Base-by-base conservation (phyloP, 129 eudicot species). In the Solidago caesia region DNA sequence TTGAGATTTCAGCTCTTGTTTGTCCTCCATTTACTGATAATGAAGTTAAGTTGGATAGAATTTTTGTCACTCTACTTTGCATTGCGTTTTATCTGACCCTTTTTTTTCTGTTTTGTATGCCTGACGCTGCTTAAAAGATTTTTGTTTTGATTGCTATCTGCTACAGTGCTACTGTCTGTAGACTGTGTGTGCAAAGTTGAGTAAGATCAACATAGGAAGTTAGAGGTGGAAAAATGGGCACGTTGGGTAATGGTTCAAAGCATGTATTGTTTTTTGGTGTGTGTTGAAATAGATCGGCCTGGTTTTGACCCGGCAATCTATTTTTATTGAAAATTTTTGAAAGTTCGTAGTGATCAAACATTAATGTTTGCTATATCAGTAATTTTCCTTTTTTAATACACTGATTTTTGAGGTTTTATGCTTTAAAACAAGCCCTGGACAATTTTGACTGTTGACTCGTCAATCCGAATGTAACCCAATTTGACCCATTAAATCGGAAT, bases 11-110 rank as follows among this genome's bases (percentile, higher is more conserved):
- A 33, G 73, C 16, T 48, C 52, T 77, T 68, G 70, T 15, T 39
- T 69, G 63, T 59, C 55, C 48, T 77, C 44, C 47, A 33, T 44
- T 60, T 64, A 72, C 82, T 72, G 77, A 7, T 72, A 53, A 72
- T 61, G 4, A 73, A 79, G 77, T 79, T 43, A 79, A 44, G 15
- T 45, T 64, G 62, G 73, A 55, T 79, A 64, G 46, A 62, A 43
- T 13, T 64, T 44, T 29, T 25, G 14, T 33, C 5, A 62, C 25
- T n/a, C 6, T 25, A 39, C 44, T 56, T 74, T 33, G 82, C 77
- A 7, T 63, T 63, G 58, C 41, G 51, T 63, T 78, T 71, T 41
- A 7, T 81, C 39, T 65, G 82, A 45, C 71, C 69, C 59, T 64
- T 57, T 46, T 70, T 66, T 70, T 66, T 70, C 33, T 61, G 66